Evolutionary conservation across 2,329 filamentous ascomycete genomes (phyloP).

Genomic region (Alternaria gansuensis): DNA sequence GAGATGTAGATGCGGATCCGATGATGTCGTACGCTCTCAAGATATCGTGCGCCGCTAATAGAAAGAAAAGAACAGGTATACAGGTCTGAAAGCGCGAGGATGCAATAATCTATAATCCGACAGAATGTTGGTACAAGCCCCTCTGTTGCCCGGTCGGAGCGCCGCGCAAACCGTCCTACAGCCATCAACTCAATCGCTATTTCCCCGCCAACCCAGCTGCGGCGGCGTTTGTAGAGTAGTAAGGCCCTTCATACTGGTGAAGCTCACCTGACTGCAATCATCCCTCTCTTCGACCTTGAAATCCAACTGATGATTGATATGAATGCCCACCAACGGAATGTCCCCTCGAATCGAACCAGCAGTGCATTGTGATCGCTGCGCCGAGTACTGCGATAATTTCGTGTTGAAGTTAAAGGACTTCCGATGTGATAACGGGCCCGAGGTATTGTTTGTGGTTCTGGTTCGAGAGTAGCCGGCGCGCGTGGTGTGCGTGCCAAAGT

Average conservation of each 20-base stretch:
- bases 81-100: neutral
- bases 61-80: neutral
- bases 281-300: conserved; percentile 35
- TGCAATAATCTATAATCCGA: neutral
- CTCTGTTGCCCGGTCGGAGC: conserved; percentile 22
- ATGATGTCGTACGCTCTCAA: neutral
- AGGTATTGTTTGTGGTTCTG: conserved; percentile 13
- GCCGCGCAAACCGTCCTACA: conserved; percentile 32
- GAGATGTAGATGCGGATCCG: neutral
- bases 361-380: conserved; percentile 4
- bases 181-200: conserved; percentile 27
- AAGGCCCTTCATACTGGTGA: conserved; percentile 31
- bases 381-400: conserved; percentile 3
- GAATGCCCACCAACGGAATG: conserved; percentile 34
- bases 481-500: conserved; percentile 40
- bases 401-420: neutral
- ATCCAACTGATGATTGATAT: conserved; percentile 34
- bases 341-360: conserved; percentile 16
- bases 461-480: conserved; percentile 22
- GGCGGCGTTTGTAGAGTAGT: conserved; percentile 27
- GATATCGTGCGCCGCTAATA: neutral
- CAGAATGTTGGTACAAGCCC: neutral
- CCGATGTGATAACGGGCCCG: neutral
- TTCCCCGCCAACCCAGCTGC: conserved; percentile 10
- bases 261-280: conserved; percentile 30